Base-by-base conservation (phyloP, 306 rosid genomes). In the Calophaca sinica region DNA sequence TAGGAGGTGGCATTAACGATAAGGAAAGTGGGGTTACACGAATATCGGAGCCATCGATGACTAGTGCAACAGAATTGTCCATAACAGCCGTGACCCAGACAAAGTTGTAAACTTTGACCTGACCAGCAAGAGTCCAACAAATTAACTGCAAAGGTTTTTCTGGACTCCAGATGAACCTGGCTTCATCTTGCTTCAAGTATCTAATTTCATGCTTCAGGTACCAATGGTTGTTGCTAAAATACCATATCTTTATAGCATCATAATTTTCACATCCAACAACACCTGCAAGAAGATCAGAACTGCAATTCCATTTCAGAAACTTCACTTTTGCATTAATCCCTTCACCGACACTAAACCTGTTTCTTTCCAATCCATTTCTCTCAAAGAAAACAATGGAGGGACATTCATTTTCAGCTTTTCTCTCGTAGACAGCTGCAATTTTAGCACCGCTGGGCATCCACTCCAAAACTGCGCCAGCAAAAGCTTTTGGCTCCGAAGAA, bases 391-490 rank as follows among this genome's bases (percentile, higher is more conserved):
- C 96, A 83, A 94, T 72, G 0, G 88, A 68, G 32, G 96, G 96
- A 45, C 89, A 90, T 74, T 86, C 83, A 80, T 82, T 86, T 63
- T 80, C 93, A 62, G 75, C 76, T 80, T 82, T 87, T 61, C 82
- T 67, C 33, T 87, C 93, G 86, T 84, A 90, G 73, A 89, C 93
- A 63, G 91, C 87, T 2, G 96, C 97, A 86, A 94, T 79, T 86
- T 94, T 94, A 11, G 93, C 99, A 77, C 99, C 99, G 82, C 93
- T 85, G 8, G 99, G 96, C 97, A 94, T 90, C 99, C 99, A 94
- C 45, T 94, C 99, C 81, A 94, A 76, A 81, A 84, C 83, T 28
- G 89, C 44, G 53, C 89, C 92, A 79, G 82, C 72, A 68, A 94
- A 94, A n/a, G 53, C 59, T 82, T 85, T 87, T 50, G 84, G 82